A percentile compares a stretch with the other conserved stretches of the same genome.
Evolutionary conservation across 2,329 filamentous ascomycete genomes (phyloP).

Genomic region (Nemania serpens): DNA sequence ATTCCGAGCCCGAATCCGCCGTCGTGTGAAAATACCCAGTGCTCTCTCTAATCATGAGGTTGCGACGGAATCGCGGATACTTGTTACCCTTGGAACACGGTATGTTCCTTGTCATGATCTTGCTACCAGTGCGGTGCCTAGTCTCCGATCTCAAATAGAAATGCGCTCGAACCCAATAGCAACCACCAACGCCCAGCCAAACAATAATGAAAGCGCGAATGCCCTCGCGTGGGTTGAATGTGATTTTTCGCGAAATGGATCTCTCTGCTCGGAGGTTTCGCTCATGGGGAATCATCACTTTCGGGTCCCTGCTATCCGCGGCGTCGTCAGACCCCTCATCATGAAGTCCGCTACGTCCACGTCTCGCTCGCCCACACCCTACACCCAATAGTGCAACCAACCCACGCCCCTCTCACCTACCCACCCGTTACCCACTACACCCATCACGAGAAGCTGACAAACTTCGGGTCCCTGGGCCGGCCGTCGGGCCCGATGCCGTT

Average conservation of each 20-base stretch:
- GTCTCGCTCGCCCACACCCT: no score
- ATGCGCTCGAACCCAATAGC: not conserved
- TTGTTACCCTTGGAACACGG: not conserved
- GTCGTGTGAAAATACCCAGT: not conserved
- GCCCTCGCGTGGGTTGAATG: slow-evolving; percentile 18
- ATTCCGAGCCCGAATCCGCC: not conserved
- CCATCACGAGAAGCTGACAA: slow-evolving; percentile 81
- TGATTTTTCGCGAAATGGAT: not conserved
- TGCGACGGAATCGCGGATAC: not conserved
- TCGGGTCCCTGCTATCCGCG: not conserved
- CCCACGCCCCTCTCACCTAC: no score
- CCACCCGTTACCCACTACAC: not conserved
- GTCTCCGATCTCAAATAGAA: not conserved
- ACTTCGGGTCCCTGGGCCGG: slow-evolving; percentile 87
- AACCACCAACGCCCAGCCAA: slow-evolving; percentile 24
- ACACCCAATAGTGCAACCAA: not conserved
- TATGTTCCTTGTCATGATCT: not conserved
- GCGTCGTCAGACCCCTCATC: not conserved
- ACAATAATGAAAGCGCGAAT: slow-evolving; percentile 27
- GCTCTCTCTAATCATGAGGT: not conserved
- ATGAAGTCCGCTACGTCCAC: not conserved
- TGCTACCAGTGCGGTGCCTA: not conserved
- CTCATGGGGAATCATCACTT: not conserved
- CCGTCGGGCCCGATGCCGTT: slow-evolving; percentile 91
- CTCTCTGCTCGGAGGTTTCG: not conserved